Conservation (phyloP, 2,329 filamentous ascomycete genomes). For the Neoascochyta sp. region DNA sequence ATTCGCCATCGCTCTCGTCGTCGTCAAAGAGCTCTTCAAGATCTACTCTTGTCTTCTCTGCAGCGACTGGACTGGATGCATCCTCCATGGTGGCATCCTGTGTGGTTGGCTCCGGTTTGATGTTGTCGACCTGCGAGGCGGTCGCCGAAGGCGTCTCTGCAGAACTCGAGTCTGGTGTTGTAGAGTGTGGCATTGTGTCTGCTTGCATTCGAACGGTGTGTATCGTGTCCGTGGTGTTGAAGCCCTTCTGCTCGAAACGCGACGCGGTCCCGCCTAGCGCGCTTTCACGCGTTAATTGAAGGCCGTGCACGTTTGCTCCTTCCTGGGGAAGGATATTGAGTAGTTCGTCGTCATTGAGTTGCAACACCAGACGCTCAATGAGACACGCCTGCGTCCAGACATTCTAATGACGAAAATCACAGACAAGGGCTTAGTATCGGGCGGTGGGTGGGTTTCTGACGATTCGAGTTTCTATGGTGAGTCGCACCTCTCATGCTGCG, state of each 20-base stretch:
- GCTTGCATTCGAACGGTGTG: slow-evolving; percentile 1
- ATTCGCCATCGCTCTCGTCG: slow-evolving; percentile 56
- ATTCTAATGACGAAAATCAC: no score
- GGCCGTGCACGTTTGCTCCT: no score
- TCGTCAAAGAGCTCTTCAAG: slow-evolving; percentile 60
- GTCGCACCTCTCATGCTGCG: no score
- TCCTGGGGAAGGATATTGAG: no score
- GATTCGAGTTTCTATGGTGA: slow-evolving; percentile 48
- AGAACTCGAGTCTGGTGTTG: slow-evolving; percentile 39
- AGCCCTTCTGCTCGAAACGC: slow-evolving; percentile 3
- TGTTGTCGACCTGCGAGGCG: slow-evolving; percentile 40
- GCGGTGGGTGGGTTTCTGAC: slow-evolving; percentile 39
- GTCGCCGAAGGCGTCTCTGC: slow-evolving; percentile 36
- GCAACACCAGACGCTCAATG: no score
- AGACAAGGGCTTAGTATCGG: slow-evolving; percentile 16
- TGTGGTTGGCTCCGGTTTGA: slow-evolving; percentile 26
- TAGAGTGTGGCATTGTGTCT: slow-evolving; percentile 45
- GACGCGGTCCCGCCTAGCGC: slow-evolving; percentile 26
- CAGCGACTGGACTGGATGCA: slow-evolving; percentile 22
- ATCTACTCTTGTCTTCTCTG: slow-evolving; percentile 35
- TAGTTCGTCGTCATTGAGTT: no score
- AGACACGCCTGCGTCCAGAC: no score
- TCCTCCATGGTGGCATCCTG: slow-evolving; percentile 34
- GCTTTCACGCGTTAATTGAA: slow-evolving; percentile 18
- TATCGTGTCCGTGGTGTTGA: slow-evolving; percentile 4